These are phyloP conservation scores for Xylaria sp. DNA, from an alignment of 2,329 filamentous ascomycete species.

Conservation along the genomic window DNA sequence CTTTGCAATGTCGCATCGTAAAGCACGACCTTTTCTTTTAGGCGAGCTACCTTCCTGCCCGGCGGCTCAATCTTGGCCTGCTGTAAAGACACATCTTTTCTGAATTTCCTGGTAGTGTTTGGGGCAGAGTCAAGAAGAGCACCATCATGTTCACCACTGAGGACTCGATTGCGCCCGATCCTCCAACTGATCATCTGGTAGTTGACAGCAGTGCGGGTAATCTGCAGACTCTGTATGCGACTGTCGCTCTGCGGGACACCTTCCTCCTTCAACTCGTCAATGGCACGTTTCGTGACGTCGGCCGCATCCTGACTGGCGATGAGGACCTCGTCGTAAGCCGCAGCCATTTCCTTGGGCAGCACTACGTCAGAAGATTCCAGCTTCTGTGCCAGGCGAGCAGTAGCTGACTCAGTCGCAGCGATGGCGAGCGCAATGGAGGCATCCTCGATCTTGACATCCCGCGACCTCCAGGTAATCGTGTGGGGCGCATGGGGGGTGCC, in stretches of 20 bases:
- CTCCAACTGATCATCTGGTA: conserved; percentile 95
- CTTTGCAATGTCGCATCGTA: conserved; percentile 94
- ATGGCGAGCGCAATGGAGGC: conserved; percentile 89
- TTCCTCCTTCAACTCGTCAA: conserved; percentile 88
- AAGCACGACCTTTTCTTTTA: conserved; percentile 87
- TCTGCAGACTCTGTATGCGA: conserved; percentile 90
- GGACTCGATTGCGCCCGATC: conserved; percentile 88
- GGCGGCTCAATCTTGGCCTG: conserved; percentile 65
- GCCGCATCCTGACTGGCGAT: conserved; percentile 92
- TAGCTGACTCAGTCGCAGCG: conserved; percentile 71
- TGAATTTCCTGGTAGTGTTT: conserved; percentile 60
- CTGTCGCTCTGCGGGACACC: conserved; percentile 84
- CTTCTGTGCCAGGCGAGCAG: conserved; percentile 60
- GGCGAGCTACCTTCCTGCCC: conserved; percentile 78
- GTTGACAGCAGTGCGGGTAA: conserved; percentile 92
- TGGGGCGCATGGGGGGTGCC: conserved; percentile 70
- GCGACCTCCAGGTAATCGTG: conserved; percentile 85
- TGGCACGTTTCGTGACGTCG: conserved; percentile 91
- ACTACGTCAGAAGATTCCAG: conserved; percentile 58
- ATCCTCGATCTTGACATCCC: conserved; percentile 90
- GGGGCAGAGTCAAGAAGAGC: conserved; percentile 65
- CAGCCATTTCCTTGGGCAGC: conserved; percentile 75
- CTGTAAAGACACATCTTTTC: conserved; percentile 63
- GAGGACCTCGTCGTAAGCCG: conserved; percentile 90
- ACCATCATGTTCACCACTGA: conserved; percentile 87